phyloP scores from a whole-genome alignment of 2,329 filamentous ascomycete genomes.

The Ophiocordyceps camponoti-leonardi region DNA sequence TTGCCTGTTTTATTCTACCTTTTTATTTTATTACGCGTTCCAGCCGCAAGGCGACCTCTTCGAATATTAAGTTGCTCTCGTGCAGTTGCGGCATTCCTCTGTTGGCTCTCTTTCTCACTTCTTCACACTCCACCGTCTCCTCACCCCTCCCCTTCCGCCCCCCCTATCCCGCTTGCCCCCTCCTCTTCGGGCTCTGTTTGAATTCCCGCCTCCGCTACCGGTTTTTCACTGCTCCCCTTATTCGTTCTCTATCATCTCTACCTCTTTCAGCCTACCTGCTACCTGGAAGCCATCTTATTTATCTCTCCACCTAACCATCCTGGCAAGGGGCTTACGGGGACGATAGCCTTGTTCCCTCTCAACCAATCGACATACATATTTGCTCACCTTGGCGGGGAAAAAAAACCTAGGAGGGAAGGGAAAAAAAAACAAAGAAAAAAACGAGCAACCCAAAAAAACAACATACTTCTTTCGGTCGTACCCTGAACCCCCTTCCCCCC shows the following conservation, averaged over 20 bases:
- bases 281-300: too few relatives aligned
- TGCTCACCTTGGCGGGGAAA: not conserved
- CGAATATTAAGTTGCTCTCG: not conserved
- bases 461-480: slow-evolving; percentile 1
- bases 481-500: slow-evolving; percentile 1
- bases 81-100: not conserved
- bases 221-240: not conserved
- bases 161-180: not conserved
- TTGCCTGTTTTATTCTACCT: not conserved
- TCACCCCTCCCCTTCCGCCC: not conserved
- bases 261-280: too few relatives aligned
- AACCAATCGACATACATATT: not conserved
- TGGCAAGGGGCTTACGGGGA: slow-evolving; percentile 1
- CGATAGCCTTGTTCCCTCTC: not conserved
- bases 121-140: not conserved
- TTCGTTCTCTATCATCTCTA: too few relatives aligned
- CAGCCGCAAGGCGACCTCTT: not conserved
- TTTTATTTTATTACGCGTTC: not conserved
- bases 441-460: not conserved
- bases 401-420: not conserved
- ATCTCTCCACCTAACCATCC: not conserved
- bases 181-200: not conserved
- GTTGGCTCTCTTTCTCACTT: not conserved
- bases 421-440: not conserved
- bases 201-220: not conserved